Base-by-base conservation (phyloP, 208 protist genomes). In the Crithidia brevicula region DNA sequence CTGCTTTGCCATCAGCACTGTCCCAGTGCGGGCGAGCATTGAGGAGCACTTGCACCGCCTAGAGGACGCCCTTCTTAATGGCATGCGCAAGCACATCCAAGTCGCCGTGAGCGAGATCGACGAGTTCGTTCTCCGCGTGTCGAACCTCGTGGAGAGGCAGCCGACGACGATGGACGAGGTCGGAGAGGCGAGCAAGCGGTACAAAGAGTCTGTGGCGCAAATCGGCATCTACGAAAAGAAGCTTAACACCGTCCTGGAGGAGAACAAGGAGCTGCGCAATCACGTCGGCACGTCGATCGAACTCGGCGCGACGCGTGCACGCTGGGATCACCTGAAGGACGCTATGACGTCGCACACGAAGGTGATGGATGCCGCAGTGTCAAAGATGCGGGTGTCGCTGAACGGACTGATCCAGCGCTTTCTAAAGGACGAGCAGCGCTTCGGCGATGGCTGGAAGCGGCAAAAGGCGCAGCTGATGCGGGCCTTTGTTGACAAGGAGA, bases 151-250 rank as follows among this genome's bases (percentile, higher is more conserved):
- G 54, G 79, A 85, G 57, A 80, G 83, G 7, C 91, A 96, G 72
- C 97, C 96, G 10, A 96, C 92, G 33, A 94, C 91, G 27, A 89
- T 98, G 74, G 94, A 98, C 53, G 96, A 99, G 74, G 92, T 98
- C 2, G 92, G 91, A 1, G 62, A 87, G 70, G 90, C 89, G 8
- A 96, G 91, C 74, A 86, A 87, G 74, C 83, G 77, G 3, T 94
- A 90, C 79, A 82, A 81, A 52, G 81, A 89, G 68, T 86, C 79
- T 45, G 47, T 83, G n/a, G 76, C 59, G 25, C 63, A 85, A 45
- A 83, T 97, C 43, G 64, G 61, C n/a, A 56, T 33, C 13, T 89
- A 93, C 57, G 80, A 93, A 64, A 57, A 54, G n/a, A 84, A 92
- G 62, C 81, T 96, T 47, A 49, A 69, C 22, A 79, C 82, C 34